These are phyloP conservation scores for Elongisporangium prolatum DNA, from an alignment of 352 stramenopile genomes.

Conservation along the genomic window DNA sequence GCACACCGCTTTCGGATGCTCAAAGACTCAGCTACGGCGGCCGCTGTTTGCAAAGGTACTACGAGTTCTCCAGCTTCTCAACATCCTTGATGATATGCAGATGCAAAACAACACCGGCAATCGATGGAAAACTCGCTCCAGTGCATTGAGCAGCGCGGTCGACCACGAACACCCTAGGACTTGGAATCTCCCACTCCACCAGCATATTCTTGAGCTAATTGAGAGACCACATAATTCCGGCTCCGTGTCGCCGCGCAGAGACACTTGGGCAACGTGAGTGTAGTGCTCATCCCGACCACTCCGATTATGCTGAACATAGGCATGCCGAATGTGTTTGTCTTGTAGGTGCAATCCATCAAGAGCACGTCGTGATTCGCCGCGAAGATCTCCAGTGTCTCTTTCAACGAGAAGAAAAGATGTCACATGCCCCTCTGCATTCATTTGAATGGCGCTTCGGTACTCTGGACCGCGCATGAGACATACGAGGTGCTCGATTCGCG, in stretches of 20 bases:
- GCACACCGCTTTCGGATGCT: not conserved
- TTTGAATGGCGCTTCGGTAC: not conserved
- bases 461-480: not conserved
- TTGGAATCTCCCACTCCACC: not conserved
- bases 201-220: not conserved
- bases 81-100: slow-evolving; percentile 10
- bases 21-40: not conserved
- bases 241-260: slow-evolving; percentile 4
- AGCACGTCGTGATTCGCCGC: slow-evolving; percentile 9
- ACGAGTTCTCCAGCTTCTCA: not conserved
- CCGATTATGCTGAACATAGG: slow-evolving; percentile 18
- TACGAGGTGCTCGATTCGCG: slow-evolving; percentile 4
- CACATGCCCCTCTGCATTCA: not conserved
- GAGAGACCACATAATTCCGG: slow-evolving; percentile 10
- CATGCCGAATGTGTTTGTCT: slow-evolving; percentile 17
- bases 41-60: not conserved
- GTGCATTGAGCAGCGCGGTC: slow-evolving; percentile 7
- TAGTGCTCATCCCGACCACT: slow-evolving; percentile 19
- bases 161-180: slow-evolving; percentile 3
- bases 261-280: slow-evolving; percentile 13
- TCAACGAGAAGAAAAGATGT: slow-evolving; percentile 7
- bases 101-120: slow-evolving; percentile 4
- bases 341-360: slow-evolving; percentile 20
- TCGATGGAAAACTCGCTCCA: not conserved
- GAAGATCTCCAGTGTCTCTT: slow-evolving; percentile 10